A percentile compares a stretch with the other conserved stretches of the same genome.
Evolutionary conservation across 2,329 filamentous ascomycete species (phyloP).

Genomic region (Sporothrix mexicana): DNA sequence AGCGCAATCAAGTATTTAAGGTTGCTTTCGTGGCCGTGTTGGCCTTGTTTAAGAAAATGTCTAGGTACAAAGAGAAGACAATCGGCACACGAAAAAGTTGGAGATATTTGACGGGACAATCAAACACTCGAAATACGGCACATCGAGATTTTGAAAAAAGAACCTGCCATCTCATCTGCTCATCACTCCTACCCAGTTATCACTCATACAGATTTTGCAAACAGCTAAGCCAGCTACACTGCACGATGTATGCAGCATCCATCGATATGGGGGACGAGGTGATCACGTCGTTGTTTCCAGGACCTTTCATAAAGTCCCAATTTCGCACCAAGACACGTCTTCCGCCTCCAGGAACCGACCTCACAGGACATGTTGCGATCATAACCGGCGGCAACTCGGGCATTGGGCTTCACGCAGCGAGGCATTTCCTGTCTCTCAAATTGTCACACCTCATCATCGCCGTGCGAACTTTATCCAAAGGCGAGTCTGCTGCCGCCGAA

Average conservation of each 20-base stretch:
- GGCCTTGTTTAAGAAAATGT: no score
- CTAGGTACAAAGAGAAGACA: no score
- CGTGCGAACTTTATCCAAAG: slow-evolving; percentile 43
- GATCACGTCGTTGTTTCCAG: slow-evolving; percentile 7
- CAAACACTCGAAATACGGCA: no score
- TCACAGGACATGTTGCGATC: slow-evolving; percentile 40
- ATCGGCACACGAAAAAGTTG: no score
- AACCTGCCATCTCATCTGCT: no score
- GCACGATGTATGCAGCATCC: slow-evolving; percentile 19
- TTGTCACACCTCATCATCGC: slow-evolving; percentile 46
- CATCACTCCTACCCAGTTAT: background rate
- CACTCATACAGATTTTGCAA: background rate
- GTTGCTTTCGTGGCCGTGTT: no score
- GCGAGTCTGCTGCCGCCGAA: slow-evolving; percentile 35
- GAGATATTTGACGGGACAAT: no score
- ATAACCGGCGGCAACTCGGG: slow-evolving; percentile 48
- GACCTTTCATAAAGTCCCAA: slow-evolving; percentile 30
- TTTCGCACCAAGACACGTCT: slow-evolving; percentile 19
- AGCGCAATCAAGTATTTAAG: no score
- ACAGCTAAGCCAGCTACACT: background rate
- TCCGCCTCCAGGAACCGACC: slow-evolving; percentile 29
- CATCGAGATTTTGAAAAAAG: no score
- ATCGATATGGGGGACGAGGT: slow-evolving; percentile 27
- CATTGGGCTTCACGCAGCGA: slow-evolving; percentile 45
- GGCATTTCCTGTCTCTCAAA: slow-evolving; percentile 44